A percentile compares a stretch with the other conserved stretches of the same genome.
These are phyloP conservation scores for Rhinocladiella mackenziei DNA, from an alignment of 2,329 filamentous ascomycete genomes.

Conservation along the genomic window DNA sequence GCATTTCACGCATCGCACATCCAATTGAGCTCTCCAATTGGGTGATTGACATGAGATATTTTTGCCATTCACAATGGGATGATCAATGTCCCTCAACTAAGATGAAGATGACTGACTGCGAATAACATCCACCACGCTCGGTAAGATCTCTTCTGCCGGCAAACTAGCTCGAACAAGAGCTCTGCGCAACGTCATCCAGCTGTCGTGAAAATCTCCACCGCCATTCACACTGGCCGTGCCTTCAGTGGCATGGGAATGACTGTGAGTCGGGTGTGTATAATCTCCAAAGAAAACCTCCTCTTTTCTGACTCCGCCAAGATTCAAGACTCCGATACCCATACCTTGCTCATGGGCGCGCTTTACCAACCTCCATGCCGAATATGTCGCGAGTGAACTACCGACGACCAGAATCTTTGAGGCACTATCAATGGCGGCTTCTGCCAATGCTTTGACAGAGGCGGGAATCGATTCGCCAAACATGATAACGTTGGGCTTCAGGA, in stretches of 20 bases:
- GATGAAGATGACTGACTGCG: too few relatives aligned
- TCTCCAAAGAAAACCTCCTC: conserved; percentile 42
- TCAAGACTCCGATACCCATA: conserved; percentile 83
- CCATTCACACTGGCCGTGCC: not conserved
- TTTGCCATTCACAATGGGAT: too few relatives aligned
- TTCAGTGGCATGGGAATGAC: not conserved
- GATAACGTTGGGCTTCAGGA: conserved; percentile 86
- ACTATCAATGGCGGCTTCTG: conserved; percentile 74
- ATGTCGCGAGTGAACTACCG: conserved; percentile 88
- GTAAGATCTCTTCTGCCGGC: conserved; percentile 41
- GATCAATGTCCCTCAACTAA: too few relatives aligned
- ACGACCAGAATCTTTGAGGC: conserved; percentile 73
- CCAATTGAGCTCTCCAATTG: too few relatives aligned
- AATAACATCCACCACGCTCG: conserved; percentile 34
- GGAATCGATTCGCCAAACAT: conserved; percentile 95
- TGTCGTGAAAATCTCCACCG: not conserved
- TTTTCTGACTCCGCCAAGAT: conserved; percentile 57
- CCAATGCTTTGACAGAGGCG: conserved; percentile 63
- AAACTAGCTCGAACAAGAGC: conserved; percentile 41
- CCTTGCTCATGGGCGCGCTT: conserved; percentile 75
- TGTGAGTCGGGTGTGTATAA: conserved; percentile 11
- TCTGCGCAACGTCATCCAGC: conserved; percentile 9
- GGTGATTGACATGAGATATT: too few relatives aligned
- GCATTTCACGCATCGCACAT: too few relatives aligned
- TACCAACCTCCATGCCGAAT: conserved; percentile 87